phyloP scores from a whole-genome alignment of 805 yeast species.

The Blastobotrys americana region DNA sequence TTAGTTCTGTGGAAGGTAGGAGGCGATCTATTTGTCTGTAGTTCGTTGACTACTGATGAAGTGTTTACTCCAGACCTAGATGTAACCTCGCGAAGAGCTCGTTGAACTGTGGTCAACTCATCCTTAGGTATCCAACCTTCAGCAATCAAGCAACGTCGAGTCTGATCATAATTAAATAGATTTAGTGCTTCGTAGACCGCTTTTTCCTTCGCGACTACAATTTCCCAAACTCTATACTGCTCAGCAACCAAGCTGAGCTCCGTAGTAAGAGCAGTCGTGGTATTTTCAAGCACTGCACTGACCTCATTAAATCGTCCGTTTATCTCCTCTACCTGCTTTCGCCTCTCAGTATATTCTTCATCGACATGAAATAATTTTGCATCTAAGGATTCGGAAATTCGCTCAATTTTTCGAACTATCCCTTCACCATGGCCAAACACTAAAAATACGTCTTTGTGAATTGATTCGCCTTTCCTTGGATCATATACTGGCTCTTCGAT shows the following conservation, averaged over 20 bases:
- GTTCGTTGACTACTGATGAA: conserved; percentile 44
- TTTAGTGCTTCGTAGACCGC: conserved; percentile 73
- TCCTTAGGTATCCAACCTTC: conserved; percentile 94
- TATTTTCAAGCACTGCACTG: conserved; percentile 53
- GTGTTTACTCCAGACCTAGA: conserved; percentile 36
- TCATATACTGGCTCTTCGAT: conserved; percentile 62
- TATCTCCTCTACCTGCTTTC: conserved; percentile 32
- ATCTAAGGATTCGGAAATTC: conserved; percentile 82
- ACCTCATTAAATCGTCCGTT: conserved; percentile 47
- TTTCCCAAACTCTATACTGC: conserved; percentile 68
- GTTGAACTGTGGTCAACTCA: conserved; percentile 54
- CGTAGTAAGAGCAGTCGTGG: conserved; percentile 58
- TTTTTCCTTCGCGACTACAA: conserved; percentile 66
- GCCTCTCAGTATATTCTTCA: conserved; percentile 36
- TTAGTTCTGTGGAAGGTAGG: conserved; percentile 92
- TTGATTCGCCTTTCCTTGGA: conserved; percentile 43
- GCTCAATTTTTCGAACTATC: conserved; percentile 61
- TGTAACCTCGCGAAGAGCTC: conserved; percentile 56
- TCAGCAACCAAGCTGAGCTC: conserved; percentile 74
- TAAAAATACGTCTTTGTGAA: conserved; percentile 75
- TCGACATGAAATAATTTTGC: conserved; percentile 66
- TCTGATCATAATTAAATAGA: conserved; percentile 69
- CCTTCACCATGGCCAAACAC: conserved; percentile 86
- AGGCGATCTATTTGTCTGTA: conserved; percentile 76
- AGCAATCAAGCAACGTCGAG: conserved; percentile 79